Conservation (phyloP, 2,329 filamentous ascomycete species). For the Botrytis porri region DNA sequence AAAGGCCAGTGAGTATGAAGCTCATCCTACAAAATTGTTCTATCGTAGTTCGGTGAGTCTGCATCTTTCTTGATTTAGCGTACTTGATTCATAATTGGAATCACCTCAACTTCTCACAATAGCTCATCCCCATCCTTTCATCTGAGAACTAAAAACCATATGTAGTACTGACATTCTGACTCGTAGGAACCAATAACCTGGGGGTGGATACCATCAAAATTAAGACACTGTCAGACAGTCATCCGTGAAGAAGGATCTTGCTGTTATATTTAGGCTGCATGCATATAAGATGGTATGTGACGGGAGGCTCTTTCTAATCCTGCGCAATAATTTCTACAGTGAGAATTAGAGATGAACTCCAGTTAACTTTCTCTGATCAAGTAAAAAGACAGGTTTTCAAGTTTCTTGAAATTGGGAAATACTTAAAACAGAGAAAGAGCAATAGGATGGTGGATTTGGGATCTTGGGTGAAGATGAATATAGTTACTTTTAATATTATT, state of each 20-base stretch:
- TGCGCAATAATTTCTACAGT: not conserved
- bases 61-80: not conserved
- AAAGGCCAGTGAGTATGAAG: not conserved
- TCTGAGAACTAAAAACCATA: rapidly evolving
- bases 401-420: not conserved
- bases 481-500: not conserved
- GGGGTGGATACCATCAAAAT: slow-evolving; percentile 2
- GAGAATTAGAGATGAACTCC: too few species aligned
- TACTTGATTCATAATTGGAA: not conserved
- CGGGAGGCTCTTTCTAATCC: not conserved
- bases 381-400: too few species aligned
- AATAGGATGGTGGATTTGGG: not conserved
- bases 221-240: not conserved
- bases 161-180: not conserved
- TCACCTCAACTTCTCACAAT: rapidly evolving
- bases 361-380: not conserved
- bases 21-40: not conserved
- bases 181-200: not conserved
- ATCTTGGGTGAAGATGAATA: not conserved
- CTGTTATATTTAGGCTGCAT: not conserved
- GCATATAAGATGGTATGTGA: too few species aligned
- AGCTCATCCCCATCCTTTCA: not conserved
- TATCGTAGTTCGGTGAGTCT: not conserved
- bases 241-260: not conserved
- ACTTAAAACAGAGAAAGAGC: not conserved